These are phyloP conservation scores for Acanthamoeba culbertsoni DNA, from an alignment of 208 protist genomes.

Conservation along the genomic window DNA sequence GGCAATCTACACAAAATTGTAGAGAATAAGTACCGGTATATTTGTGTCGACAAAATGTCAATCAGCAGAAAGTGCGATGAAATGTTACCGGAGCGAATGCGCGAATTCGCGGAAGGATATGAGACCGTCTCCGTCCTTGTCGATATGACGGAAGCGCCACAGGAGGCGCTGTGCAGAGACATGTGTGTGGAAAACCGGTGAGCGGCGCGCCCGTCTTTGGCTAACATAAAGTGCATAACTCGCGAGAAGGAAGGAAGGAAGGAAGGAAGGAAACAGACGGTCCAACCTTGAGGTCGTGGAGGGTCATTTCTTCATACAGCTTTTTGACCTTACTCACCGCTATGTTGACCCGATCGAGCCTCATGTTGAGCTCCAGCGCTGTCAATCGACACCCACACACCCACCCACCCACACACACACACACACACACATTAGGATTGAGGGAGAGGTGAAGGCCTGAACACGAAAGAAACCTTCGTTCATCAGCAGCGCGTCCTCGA, in stretches of 20 bases:
- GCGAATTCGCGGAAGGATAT: background rate
- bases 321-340: background rate
- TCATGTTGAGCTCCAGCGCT: background rate
- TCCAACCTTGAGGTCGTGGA: background rate
- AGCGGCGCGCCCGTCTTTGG: too few relatives aligned
- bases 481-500: background rate
- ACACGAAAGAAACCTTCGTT: background rate
- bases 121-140: background rate
- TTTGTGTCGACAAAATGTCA: background rate
- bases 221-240: too few relatives aligned
- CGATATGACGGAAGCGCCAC: slow-evolving; percentile 13
- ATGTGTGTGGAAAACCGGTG: background rate
- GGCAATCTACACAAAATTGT: background rate
- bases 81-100: background rate
- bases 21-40: background rate
- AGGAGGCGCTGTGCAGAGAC: background rate
- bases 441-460: background rate
- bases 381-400: too few relatives aligned
- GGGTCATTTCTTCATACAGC: background rate
- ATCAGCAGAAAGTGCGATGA: background rate
- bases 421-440: too few relatives aligned
- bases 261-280: background rate
- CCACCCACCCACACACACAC: too few relatives aligned
- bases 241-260: background rate
- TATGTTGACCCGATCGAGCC: background rate